Percentiles rank a stretch among this genome's conserved stretches.
These are phyloP conservation scores for Calonectria hawksworthii DNA, from an alignment of 2,329 filamentous ascomycete genomes.

Conservation along the genomic window DNA sequence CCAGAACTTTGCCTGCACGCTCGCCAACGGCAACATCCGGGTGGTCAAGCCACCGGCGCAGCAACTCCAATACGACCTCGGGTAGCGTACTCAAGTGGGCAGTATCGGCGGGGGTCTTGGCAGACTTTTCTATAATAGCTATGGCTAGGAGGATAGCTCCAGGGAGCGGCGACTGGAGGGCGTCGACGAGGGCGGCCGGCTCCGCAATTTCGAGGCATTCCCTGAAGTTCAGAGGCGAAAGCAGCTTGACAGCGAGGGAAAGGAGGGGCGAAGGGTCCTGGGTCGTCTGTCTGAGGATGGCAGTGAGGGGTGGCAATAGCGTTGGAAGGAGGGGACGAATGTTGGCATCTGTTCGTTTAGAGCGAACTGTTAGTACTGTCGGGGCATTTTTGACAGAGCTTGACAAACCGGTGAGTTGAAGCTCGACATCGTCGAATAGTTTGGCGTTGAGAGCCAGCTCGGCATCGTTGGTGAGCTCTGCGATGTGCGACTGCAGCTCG, in stretches of 20 bases:
- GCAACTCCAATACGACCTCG: slow-evolving; percentile 61
- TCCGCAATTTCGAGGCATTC: slow-evolving; percentile 66
- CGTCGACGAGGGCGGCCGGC: slow-evolving; percentile 64
- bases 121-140: slow-evolving; percentile 68
- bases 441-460: slow-evolving; percentile 59
- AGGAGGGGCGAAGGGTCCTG: slow-evolving; percentile 66
- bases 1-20: slow-evolving; percentile 63
- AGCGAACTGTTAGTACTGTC: neutral
- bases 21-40: slow-evolving; percentile 70
- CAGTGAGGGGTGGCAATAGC: slow-evolving; percentile 67
- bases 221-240: slow-evolving; percentile 66
- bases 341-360: slow-evolving; percentile 59
- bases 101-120: slow-evolving; percentile 61
- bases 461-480: slow-evolving; percentile 61
- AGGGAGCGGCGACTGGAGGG: slow-evolving; percentile 66
- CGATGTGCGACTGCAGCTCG: slow-evolving; percentile 68
- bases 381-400: neutral
- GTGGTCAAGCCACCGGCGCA: slow-evolving; percentile 67
- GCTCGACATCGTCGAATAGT: slow-evolving; percentile 71
- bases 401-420: slow-evolving; percentile 67
- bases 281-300: slow-evolving; percentile 65
- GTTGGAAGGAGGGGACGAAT: slow-evolving; percentile 65
- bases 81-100: slow-evolving; percentile 65
- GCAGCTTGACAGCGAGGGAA: slow-evolving; percentile 68
- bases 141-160: slow-evolving; percentile 72